Percentiles rank a stretch among this genome's conserved stretches.
phyloP scores from a whole-genome alignment of 2,329 filamentous ascomycete species.

The Xylaria hypoxylon region DNA sequence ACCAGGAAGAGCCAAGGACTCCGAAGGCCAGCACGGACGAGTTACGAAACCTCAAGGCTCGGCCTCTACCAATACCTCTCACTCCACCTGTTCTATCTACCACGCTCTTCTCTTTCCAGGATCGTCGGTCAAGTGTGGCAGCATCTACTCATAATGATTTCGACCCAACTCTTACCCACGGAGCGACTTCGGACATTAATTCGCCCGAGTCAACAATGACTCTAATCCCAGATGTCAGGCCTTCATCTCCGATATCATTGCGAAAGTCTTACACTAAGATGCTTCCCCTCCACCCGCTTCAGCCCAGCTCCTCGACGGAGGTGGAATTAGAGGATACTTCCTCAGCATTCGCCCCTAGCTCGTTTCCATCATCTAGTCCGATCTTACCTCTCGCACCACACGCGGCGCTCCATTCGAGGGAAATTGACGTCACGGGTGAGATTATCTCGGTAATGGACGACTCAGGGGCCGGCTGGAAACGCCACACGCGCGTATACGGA shows the following conservation, averaged over 20 bases:
- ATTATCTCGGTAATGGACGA: constrained; percentile 62
- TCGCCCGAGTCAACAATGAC: constrained; percentile 45
- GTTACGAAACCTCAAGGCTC: constrained; percentile 51
- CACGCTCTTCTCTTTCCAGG: constrained; percentile 58
- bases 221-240: constrained; percentile 39
- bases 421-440: constrained; percentile 62
- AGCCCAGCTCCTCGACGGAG: constrained; percentile 35
- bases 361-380: constrained; percentile 62
- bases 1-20: constrained; percentile 33
- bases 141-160: constrained; percentile 52
- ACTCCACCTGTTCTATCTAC: constrained; percentile 61
- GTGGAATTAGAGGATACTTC: constrained; percentile 43
- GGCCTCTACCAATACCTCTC: constrained; percentile 60
- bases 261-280: constrained; percentile 59
- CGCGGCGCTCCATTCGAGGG: constrained; percentile 50
- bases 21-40: constrained; percentile 45
- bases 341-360: constrained; percentile 58
- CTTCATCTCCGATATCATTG: constrained; percentile 52
- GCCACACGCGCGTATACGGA: constrained; percentile 70
- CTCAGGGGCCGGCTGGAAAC: constrained; percentile 64
- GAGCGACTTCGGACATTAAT: constrained; percentile 63
- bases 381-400: constrained; percentile 62
- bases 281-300: constrained; percentile 51
- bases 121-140: constrained; percentile 52
- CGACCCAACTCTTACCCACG: constrained; percentile 59